Evolutionary conservation across 495 filamentous ascomycete genomes (phyloP).

Genomic region (Hypoxylon perforatum): DNA sequence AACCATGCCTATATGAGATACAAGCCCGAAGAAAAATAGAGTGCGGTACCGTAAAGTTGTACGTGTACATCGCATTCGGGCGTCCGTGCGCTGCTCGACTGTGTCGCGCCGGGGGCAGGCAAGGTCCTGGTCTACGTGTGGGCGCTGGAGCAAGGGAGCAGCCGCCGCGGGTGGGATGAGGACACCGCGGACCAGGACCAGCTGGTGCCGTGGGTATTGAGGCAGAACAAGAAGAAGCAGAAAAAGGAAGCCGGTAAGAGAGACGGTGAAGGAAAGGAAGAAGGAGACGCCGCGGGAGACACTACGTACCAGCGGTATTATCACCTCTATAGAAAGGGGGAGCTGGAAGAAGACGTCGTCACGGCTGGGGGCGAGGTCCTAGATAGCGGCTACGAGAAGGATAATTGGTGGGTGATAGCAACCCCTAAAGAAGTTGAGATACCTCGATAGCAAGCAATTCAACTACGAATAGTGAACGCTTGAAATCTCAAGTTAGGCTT

Average conservation of each 20-base stretch:
- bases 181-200: constrained; percentile 83
- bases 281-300: constrained; percentile 33
- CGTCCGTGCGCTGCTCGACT: constrained; percentile 75
- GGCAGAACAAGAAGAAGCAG: constrained; percentile 51
- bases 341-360: constrained; percentile 83
- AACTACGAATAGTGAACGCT: not conserved
- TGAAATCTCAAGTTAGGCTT: not conserved
- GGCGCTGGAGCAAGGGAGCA: constrained; percentile 92
- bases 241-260: constrained; percentile 25
- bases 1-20: no score
- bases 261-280: constrained; percentile 26
- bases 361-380: constrained; percentile 80
- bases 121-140: constrained; percentile 90
- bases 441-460: constrained; percentile 42
- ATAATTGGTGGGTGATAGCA: constrained; percentile 91
- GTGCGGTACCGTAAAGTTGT: no score
- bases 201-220: constrained; percentile 95
- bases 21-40: no score
- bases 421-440: constrained; percentile 21
- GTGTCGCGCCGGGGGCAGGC: constrained; percentile 66
- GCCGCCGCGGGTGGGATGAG: constrained; percentile 92
- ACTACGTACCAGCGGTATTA: constrained; percentile 89
- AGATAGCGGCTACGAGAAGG: constrained; percentile 91
- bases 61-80: no score
- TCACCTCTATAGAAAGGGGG: constrained; percentile 87